Conservation (phyloP, 176 grass and related monocot species). For the Echinochloa phyllopogon region DNA sequence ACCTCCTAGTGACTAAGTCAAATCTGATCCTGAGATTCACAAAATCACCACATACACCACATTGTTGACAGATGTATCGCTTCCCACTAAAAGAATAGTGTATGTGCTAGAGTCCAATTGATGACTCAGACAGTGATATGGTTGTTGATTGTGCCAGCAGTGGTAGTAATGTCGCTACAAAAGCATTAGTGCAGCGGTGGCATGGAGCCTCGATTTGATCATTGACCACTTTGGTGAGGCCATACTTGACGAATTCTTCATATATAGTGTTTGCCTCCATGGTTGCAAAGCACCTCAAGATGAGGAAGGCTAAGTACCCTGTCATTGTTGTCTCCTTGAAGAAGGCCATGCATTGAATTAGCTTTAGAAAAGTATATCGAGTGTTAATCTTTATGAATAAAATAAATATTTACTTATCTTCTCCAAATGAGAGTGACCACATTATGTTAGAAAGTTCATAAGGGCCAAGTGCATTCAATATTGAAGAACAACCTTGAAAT, state of each 20-base stretch:
- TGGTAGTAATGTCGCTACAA: neutral
- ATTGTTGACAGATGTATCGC: too few species aligned
- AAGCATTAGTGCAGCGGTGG: neutral
- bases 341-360: neutral
- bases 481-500: too few species aligned
- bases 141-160: neutral
- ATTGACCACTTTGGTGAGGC: neutral
- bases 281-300: neutral
- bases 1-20: too few species aligned
- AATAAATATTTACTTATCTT: neutral
- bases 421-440: neutral
- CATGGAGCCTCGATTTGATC: neutral
- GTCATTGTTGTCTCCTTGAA: slow-evolving; percentile 4
- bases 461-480: too few species aligned
- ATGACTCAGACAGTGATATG: neutral
- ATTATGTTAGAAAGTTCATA: too few species aligned
- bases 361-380: too few species aligned
- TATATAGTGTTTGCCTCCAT: slow-evolving; percentile 6
- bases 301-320: neutral
- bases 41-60: too few species aligned
- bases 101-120: too few species aligned
- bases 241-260: neutral
- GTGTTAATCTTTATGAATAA: neutral
- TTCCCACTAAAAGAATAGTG: too few species aligned
- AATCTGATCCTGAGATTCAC: too few species aligned